These are phyloP conservation scores for Pilatotrama ljubarskyi DNA, from an alignment of 768 basidiomycete species.

Conservation along the genomic window DNA sequence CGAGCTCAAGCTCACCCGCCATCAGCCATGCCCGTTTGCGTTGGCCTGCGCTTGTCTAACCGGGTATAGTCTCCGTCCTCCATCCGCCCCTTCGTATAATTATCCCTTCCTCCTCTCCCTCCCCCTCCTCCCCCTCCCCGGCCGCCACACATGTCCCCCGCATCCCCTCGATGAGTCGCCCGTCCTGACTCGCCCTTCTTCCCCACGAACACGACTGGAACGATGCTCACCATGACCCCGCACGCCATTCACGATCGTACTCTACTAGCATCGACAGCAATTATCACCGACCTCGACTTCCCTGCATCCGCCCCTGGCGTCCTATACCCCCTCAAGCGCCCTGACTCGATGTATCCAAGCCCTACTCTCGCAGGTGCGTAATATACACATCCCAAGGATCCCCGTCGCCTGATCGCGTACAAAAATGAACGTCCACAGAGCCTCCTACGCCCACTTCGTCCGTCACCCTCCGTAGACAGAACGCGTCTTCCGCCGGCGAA, in stretches of 20 bases:
- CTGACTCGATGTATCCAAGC: constrained; percentile 12
- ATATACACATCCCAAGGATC: not conserved
- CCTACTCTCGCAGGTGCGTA: constrained; percentile 16
- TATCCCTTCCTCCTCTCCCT: constrained; percentile 1
- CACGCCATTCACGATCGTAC: constrained; percentile 21
- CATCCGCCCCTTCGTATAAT: constrained; percentile 6
- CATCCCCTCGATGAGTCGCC: constrained; percentile 6
- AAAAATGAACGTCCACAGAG: constrained; percentile 1
- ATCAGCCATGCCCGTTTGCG: not conserved
- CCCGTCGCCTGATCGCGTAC: not conserved
- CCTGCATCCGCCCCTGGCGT: not conserved
- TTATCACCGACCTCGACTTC: constrained; percentile 17
- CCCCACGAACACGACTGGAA: constrained; percentile 9
- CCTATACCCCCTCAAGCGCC: constrained; percentile 15
- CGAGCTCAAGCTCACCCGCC: not conserved
- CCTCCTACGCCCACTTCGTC: constrained; percentile 21
- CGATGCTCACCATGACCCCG: constrained; percentile 19
- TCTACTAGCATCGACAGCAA: constrained; percentile 8
- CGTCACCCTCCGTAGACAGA: constrained; percentile 12
- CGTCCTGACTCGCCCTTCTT: not conserved
- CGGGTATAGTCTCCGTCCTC: constrained; percentile 13
- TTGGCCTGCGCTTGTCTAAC: constrained; percentile 11
- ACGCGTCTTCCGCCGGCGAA: constrained; percentile 9
- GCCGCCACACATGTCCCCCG: not conserved
- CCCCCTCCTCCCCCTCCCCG: not conserved